Evolutionary conservation across 2,329 filamentous ascomycete species (phyloP).

Genomic region (Clarireedia homoeocarpa): DNA sequence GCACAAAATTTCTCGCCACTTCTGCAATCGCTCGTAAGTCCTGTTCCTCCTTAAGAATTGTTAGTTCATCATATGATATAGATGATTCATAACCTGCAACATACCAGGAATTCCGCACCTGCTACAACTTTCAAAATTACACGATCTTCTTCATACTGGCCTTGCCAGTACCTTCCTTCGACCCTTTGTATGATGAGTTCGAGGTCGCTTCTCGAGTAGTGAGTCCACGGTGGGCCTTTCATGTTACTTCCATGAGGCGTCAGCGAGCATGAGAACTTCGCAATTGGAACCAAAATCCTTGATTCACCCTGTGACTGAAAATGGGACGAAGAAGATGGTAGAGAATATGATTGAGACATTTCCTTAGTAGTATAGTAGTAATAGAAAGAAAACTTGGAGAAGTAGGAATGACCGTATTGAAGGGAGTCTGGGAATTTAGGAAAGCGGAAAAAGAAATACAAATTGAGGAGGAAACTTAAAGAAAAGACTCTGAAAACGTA

Average conservation of each 20-base stretch:
- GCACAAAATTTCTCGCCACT: conserved; percentile 13
- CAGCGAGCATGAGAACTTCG: conserved; percentile 27
- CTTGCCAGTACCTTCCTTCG: conserved; percentile 16
- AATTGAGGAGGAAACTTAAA: not conserved
- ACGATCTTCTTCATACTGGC: conserved; percentile 13
- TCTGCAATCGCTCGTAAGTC: conserved; percentile 23
- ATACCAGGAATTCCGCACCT: conserved; percentile 36
- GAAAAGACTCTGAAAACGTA: not conserved
- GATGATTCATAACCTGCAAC: not conserved
- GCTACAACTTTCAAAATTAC: conserved; percentile 33
- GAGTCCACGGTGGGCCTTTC: conserved; percentile 23
- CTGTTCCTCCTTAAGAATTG: conserved; percentile 23
- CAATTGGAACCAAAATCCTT: conserved; percentile 20
- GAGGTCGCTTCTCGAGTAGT: conserved; percentile 23
- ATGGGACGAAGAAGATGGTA: not conserved
- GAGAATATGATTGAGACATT: conserved; percentile 18
- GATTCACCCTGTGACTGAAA: conserved; percentile 13
- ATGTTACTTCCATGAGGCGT: conserved; percentile 15
- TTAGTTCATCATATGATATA: not conserved
- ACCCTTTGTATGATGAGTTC: conserved; percentile 22
- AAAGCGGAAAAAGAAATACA: not conserved
- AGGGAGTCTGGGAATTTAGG: not conserved
- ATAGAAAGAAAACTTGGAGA: not conserved
- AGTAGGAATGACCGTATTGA: not conserved
- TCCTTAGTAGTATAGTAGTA: not conserved